Evolutionary conservation across 768 basidiomycete genomes (phyloP).

Genomic region (Lentinula lateritia): DNA sequence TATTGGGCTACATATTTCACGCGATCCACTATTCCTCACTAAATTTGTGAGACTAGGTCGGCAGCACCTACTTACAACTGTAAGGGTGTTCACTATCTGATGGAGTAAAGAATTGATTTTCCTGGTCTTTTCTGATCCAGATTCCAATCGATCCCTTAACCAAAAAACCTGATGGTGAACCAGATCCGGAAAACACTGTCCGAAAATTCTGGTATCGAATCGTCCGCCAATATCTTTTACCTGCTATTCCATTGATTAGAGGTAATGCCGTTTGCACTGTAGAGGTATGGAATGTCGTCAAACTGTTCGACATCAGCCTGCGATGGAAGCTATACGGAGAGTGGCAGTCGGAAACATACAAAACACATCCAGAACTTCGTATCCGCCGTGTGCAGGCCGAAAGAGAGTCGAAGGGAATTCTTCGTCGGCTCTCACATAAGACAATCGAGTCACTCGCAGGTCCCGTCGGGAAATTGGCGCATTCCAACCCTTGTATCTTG

Average conservation of each 20-base stretch:
- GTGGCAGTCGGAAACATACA: constrained; percentile 76
- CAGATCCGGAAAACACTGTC: constrained; percentile 53
- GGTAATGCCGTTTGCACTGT: constrained; percentile 86
- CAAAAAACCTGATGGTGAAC: constrained; percentile 50
- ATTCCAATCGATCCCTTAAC: constrained; percentile 52
- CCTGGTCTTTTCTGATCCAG: constrained; percentile 17
- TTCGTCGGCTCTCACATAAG: constrained; percentile 81
- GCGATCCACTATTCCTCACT: constrained; percentile 72
- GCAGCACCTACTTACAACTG: constrained; percentile 51
- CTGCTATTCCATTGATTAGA: constrained; percentile 78
- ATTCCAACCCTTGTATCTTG: constrained; percentile 90
- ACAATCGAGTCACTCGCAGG: constrained; percentile 83
- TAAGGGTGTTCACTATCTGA: constrained; percentile 18
- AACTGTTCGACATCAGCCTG: constrained; percentile 66
- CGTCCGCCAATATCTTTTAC: constrained; percentile 75
- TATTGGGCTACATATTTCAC: constrained; percentile 74
- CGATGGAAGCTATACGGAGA: constrained; percentile 95
- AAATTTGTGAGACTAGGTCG: constrained; percentile 79
- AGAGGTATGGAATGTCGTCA: constrained; percentile 89
- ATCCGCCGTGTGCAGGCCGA: constrained; percentile 81
- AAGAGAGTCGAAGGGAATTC: constrained; percentile 81
- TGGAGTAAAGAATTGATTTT: background rate
- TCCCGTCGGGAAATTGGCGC: constrained; percentile 86
- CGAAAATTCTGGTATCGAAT: constrained; percentile 83
- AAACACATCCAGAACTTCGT: constrained; percentile 71